Percentiles rank a stretch among this genome's conserved stretches.
phyloP scores from a whole-genome alignment of 192 early-diverging fungal genomes.

The Dimargaris verticillata region DNA sequence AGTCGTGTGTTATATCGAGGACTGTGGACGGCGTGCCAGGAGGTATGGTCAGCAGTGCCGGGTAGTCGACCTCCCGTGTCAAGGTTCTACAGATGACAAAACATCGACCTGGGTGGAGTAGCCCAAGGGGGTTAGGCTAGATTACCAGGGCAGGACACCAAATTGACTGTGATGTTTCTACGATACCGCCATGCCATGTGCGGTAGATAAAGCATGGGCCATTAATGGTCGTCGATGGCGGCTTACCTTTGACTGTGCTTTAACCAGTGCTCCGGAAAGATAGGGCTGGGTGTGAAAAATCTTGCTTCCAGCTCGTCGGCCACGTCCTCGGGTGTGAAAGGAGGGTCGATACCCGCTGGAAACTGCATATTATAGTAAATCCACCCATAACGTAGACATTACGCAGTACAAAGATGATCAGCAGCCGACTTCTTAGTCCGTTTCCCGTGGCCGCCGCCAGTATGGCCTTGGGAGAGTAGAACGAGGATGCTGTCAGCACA shows the following conservation, averaged over 20 bases:
- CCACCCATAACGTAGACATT: no score
- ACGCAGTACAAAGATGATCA: no score
- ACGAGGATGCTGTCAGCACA: no score
- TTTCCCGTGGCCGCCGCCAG: no score
- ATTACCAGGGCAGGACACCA: background rate
- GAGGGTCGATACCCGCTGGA: background rate
- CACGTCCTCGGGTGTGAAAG: background rate
- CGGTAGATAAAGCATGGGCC: background rate
- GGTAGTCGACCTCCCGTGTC: background rate
- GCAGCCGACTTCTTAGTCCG: no score
- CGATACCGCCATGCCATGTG: background rate
- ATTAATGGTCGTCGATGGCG: background rate
- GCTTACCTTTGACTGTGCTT: background rate
- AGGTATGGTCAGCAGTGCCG: background rate
- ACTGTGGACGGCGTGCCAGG: background rate
- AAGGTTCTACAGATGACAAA: background rate
- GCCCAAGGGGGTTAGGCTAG: background rate
- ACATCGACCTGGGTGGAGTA: background rate
- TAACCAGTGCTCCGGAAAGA: slow-evolving; percentile 8
- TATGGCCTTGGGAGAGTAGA: no score
- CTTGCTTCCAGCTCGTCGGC: background rate
- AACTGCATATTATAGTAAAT: no score
- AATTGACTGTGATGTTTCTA: background rate
- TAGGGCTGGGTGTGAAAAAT: background rate
- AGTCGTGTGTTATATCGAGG: background rate